Evolutionary conservation across 768 basidiomycete species (phyloP).

Genomic region (Coprinopsis sp.): DNA sequence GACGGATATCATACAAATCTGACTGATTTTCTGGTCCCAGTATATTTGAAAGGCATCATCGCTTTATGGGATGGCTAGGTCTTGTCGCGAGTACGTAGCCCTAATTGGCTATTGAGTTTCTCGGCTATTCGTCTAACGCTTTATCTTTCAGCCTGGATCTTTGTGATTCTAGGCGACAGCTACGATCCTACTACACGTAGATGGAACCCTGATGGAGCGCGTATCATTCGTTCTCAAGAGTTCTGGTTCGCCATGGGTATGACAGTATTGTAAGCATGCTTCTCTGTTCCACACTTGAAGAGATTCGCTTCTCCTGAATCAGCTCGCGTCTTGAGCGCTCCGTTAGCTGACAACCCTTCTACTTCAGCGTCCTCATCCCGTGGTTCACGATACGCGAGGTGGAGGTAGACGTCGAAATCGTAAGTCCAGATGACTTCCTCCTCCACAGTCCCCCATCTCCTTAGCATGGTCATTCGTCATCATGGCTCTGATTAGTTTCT

Average conservation of each 20-base stretch:
- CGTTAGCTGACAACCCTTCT: slow-evolving; percentile 3
- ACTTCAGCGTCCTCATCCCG: slow-evolving; percentile 69
- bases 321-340: too few species aligned
- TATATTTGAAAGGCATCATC: slow-evolving; percentile 77
- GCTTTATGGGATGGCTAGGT: slow-evolving; percentile 73
- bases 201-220: slow-evolving; percentile 59
- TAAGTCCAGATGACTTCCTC: slow-evolving; percentile 27
- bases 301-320: too few species aligned
- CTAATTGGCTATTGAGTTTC: neutral
- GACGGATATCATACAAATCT: neutral
- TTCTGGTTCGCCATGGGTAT: slow-evolving; percentile 78
- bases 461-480: too few species aligned
- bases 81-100: slow-evolving; percentile 45
- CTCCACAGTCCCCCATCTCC: too few species aligned
- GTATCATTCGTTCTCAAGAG: slow-evolving; percentile 62
- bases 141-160: slow-evolving; percentile 48
- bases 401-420: slow-evolving; percentile 73
- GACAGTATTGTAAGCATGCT: slow-evolving; percentile 65
- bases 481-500: too few species aligned
- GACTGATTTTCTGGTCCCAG: slow-evolving; percentile 28
- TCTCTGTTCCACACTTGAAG: neutral
- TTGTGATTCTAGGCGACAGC: slow-evolving; percentile 64
- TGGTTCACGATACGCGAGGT: slow-evolving; percentile 77
- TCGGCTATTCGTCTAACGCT: slow-evolving; percentile 3
- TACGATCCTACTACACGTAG: slow-evolving; percentile 51